Base-by-base conservation (phyloP, 2,329 filamentous ascomycete genomes). In the Colletotrichum eleusines region DNA sequence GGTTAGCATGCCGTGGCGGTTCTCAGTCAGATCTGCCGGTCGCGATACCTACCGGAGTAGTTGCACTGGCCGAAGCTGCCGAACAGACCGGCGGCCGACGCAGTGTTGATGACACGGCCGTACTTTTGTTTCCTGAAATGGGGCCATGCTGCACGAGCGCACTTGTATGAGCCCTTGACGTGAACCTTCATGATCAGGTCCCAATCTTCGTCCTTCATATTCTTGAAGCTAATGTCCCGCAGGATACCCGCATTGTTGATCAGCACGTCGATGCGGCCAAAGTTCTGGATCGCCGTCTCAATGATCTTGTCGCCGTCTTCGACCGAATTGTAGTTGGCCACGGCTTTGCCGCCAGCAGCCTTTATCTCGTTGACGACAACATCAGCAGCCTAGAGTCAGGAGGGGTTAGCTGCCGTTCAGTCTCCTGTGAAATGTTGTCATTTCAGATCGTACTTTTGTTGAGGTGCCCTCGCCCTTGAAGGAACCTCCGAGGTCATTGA, bases 51-150 rank as follows among this genome's bases (percentile, higher is more conserved):
- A 90, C 87, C 87, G 64, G 95, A 97, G 85, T 99, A 99, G 84
- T 98, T 98, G 81, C 91, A 90, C 85, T 98, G 95, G 75, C 95
- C 96, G 79, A 98, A 98, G 84, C 90, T 96, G 78, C 96, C 96
- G 81, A 97, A 98, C 64, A 99, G 87, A 77, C 96, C 96, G 73
- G 96, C 95, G 68, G 94, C 94, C n/a, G 95, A 98, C 46, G 95
- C 90, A 31, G 96, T 98, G 87, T 97, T 98, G 85, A 99, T 97
- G 75, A 99, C 87, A 77, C 96, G 90, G 74, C 96, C 96, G 81
- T 94, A 99, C 89, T 98, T 98, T 85, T 99, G 96, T 86, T 98
- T 98, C 79, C 95, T 90, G 89, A 99, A 98, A 83, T 98, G 88
- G 71, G 95, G 94, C 95, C 96, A 99, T 63, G 96, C 96, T 73